Conservation (phyloP, 805 yeast genomes). For the Ogataea paraovalis region DNA sequence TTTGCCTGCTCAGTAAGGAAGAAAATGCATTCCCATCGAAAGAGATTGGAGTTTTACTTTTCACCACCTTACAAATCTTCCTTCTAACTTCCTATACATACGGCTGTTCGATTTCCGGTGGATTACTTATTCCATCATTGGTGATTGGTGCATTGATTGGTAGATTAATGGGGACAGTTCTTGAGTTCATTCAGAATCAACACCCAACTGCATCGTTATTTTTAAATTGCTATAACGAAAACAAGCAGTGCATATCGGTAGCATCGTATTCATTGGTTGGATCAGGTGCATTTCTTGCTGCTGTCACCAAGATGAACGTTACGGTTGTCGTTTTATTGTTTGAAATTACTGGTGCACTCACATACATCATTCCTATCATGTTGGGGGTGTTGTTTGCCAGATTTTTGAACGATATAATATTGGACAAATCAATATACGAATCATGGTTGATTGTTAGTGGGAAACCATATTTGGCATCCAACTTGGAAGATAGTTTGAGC, state of each 20-base stretch:
- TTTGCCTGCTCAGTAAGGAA: constrained; percentile 22
- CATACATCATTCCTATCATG: constrained; percentile 84
- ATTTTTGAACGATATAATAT: constrained; percentile 62
- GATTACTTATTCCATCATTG: constrained; percentile 59
- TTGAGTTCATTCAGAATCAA: constrained; percentile 43
- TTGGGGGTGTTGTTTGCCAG: constrained; percentile 72
- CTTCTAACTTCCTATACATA: constrained; percentile 63
- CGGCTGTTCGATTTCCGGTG: constrained; percentile 68
- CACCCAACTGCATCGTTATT: constrained; percentile 36
- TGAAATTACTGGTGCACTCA: constrained; percentile 82
- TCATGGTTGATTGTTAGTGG: constrained; percentile 40
- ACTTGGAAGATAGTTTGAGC: constrained; percentile 30
- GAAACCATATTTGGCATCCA: constrained; percentile 40
- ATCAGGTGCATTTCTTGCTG: constrained; percentile 77
- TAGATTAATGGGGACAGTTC: constrained; percentile 48
- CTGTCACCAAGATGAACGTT: constrained; percentile 76
- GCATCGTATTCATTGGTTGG: constrained; percentile 89
- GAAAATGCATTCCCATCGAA: constrained; percentile 34
- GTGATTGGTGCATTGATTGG: constrained; percentile 62
- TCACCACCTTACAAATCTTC: constrained; percentile 48
- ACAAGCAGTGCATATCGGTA: constrained; percentile 61
- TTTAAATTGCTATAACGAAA: constrained; percentile 37
- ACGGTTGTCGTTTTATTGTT: constrained; percentile 76
- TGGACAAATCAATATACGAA: constrained; percentile 63
- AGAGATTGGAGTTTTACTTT: constrained; percentile 28